phyloP scores from a whole-genome alignment of 441 rosid genomes.

The Kokia cookei region DNA sequence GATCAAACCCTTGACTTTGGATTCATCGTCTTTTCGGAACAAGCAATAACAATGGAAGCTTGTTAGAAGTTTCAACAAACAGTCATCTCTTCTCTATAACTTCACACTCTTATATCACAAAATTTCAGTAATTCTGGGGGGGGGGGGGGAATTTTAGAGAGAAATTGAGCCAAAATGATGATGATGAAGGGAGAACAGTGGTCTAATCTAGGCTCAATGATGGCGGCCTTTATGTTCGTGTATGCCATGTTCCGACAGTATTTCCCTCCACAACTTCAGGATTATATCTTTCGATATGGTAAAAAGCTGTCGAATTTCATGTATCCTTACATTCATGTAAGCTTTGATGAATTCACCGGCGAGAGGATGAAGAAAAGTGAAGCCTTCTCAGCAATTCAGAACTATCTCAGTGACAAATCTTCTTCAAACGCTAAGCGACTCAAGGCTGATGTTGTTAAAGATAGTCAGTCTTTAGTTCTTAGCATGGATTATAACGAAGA shows the following conservation, averaged over 20 bases:
- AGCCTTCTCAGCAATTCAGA: constrained; percentile 25
- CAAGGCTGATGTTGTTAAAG: constrained; percentile 17
- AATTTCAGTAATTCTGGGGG: background rate
- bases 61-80: background rate
- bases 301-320: constrained; percentile 8
- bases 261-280: constrained; percentile 15
- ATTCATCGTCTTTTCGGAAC: too few relatives aligned
- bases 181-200: constrained; percentile 9
- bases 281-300: constrained; percentile 10
- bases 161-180: background rate
- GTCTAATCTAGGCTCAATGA: constrained; percentile 16
- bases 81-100: background rate
- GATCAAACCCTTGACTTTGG: too few relatives aligned
- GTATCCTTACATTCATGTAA: constrained; percentile 29
- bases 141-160: background rate
- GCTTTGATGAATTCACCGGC: constrained; percentile 24
- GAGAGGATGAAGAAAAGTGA: constrained; percentile 17
- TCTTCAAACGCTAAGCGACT: constrained; percentile 22
- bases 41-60: too few relatives aligned
- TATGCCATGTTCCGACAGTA: constrained; percentile 23
- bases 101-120: too few relatives aligned
- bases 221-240: constrained; percentile 19
- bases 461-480: constrained; percentile 17
- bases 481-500: constrained; percentile 29
- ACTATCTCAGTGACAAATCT: constrained; percentile 25